phyloP scores from a whole-genome alignment of 2,329 filamentous ascomycete genomes.

The Fusarium napiforme region DNA sequence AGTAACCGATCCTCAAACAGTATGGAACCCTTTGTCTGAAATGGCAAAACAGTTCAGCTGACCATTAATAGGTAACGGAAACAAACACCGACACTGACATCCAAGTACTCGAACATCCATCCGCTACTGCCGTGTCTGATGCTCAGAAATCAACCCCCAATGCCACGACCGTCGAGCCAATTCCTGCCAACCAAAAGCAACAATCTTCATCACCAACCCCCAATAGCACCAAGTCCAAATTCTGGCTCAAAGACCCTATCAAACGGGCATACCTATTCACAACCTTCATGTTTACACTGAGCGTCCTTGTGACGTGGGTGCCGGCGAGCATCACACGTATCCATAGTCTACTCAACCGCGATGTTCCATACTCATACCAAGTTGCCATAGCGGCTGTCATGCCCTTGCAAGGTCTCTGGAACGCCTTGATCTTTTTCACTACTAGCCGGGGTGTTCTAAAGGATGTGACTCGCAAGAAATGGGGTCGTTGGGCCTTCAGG shows the following conservation, averaged over 20 bases:
- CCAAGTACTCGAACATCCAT: rapidly evolving
- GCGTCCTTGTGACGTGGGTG: neutral
- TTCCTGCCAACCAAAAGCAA: neutral
- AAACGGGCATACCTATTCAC: neutral
- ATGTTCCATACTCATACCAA: neutral
- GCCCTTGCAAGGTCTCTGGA: neutral
- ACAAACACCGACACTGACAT: neutral
- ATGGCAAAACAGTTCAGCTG: neutral
- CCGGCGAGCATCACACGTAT: neutral
- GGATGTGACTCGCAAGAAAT: rapidly evolving
- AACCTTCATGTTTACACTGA: neutral
- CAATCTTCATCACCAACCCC: neutral
- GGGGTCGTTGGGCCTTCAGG: neutral
- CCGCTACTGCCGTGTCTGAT: neutral
- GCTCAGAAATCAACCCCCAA: neutral
- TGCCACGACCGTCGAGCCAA: neutral
- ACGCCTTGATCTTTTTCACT: neutral
- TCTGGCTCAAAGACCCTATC: neutral
- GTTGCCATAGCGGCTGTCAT: neutral
- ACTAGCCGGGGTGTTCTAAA: neutral
- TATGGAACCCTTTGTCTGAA: neutral
- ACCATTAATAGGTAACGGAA: neutral
- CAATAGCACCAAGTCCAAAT: neutral
- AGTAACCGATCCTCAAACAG: neutral
- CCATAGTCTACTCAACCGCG: neutral